A percentile compares a stretch with the other conserved stretches of the same genome.
Evolutionary conservation across 805 yeast species (phyloP).

Genomic region (Candida peoriensis): DNA sequence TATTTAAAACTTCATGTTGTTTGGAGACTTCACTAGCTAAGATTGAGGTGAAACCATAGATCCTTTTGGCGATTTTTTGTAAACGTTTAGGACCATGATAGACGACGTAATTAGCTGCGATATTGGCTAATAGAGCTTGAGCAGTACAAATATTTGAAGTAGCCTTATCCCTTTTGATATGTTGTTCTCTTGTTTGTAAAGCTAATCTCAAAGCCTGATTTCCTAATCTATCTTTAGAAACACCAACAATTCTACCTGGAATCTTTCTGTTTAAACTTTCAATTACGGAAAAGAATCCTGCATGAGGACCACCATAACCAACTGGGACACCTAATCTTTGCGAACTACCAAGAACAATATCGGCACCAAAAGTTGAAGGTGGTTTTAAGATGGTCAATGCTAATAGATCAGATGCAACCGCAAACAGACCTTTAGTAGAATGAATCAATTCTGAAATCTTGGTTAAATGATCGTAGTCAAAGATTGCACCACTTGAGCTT

Average conservation of each 20-base stretch:
- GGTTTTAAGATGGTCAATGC: conserved; percentile 84
- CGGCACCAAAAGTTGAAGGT: conserved; percentile 85
- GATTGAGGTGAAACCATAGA: conserved; percentile 66
- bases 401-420: conserved; percentile 88
- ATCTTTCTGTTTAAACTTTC: conserved; percentile 80
- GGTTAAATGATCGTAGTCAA: conserved; percentile 41
- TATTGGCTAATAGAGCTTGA: conserved; percentile 92
- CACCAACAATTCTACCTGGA: conserved; percentile 95
- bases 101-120: conserved; percentile 92
- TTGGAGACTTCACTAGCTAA: conserved; percentile 55
- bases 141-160: conserved; percentile 98
- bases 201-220: conserved; percentile 88
- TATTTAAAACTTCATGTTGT: conserved; percentile 48
- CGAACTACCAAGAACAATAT: conserved; percentile 85
- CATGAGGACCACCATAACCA: conserved; percentile 99
- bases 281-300: conserved; percentile 92
- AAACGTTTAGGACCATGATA: conserved; percentile 94
- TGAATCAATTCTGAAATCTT: conserved; percentile 64
- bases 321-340: conserved; percentile 97
- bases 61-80: conserved; percentile 68
- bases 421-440: conserved; percentile 63
- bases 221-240: conserved; percentile 87
- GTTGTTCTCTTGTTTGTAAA: conserved; percentile 96
- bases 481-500: conserved; percentile 71
- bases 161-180: conserved; percentile 95